Base-by-base conservation (phyloP, 208 protist species). In the Wallacemonas sp. region DNA sequence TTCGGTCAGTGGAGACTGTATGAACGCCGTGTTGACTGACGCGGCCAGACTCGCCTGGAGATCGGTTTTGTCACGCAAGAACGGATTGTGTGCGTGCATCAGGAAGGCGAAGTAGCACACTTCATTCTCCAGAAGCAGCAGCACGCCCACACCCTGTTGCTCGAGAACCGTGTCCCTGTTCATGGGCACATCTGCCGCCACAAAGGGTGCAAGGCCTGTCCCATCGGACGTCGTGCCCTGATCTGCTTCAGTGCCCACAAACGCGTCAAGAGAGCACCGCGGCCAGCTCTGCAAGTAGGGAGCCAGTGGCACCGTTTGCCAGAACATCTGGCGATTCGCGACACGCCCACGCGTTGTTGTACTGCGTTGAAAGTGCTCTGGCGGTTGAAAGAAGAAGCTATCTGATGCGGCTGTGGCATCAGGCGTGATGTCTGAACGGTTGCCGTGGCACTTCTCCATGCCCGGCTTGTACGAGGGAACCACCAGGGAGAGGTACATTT, bases 61-160 rank as follows among this genome's bases (percentile, higher is more conserved):
- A 17, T 58, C 52, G 4, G 26, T 30, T 21, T 39, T 16, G n/a
- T 9, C 19, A 3, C 29, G n/a, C 52, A 58, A 21, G 41, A 62
- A 21, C 11, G 46, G 57, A 33, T 62, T 54, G 58, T 75, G 62
- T 0, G 47, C 34, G 54, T 82, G 72, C 39, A 70, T 55, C 2
- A 80, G 69, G 0, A 83, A 33, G 1, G 60, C 60, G 41, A 84
- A 88, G 55, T 61, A 84, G 0, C 72, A 29, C 55, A 70, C 78
- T 39, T 68, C 49, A 4, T 68, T 33, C 48, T 47, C 43, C 38
- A 74, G 60, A 3, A 80, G 43, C 0, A 87, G 52, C 24, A 87
- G 46, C 12, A 87, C 78, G 0, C 55, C 70, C 1, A 87, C 74
- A 16, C 29, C 29, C 2, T 26, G 32, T 27, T 39, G 52, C 4